phyloP scores from a whole-genome alignment of 345 rosid species.

The Boechera stricta region DNA sequence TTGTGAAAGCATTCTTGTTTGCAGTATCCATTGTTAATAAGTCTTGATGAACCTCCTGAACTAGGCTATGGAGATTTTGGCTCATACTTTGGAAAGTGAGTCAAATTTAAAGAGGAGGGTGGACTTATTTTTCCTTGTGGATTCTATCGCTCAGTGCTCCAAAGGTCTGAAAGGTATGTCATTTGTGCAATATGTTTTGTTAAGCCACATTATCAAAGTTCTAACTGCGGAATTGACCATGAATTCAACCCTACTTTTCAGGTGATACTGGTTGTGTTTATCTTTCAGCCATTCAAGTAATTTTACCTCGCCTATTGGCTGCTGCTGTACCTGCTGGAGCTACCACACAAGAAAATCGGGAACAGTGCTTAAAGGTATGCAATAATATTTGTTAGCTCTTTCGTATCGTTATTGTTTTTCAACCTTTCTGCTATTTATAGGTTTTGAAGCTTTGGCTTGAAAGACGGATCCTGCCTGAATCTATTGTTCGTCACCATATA shows the following conservation, averaged over 20 bases:
- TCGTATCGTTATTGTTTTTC: constrained; percentile 2
- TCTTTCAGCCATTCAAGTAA: constrained; percentile 75
- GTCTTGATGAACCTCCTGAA: constrained; percentile 14
- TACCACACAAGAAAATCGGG: constrained; percentile 76
- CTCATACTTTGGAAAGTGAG: constrained; percentile 75
- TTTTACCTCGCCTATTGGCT: constrained; percentile 68
- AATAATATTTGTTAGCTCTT: constrained; percentile 4
- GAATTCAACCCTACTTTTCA: constrained; percentile 35
- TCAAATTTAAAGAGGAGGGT: constrained; percentile 80
- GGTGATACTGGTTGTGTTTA: constrained; percentile 78
- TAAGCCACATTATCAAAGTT: constrained; percentile 11
- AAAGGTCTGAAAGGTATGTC: constrained; percentile 77
- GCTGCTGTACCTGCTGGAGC: constrained; percentile 93
- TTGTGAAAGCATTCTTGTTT: constrained; percentile 16
- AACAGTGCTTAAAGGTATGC: constrained; percentile 86
- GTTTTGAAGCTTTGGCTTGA: constrained; percentile 96
- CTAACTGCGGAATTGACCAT: neutral
- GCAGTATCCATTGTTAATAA: constrained; percentile 23
- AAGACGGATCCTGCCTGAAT: constrained; percentile 83
- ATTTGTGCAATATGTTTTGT: neutral
- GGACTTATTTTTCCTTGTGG: constrained; percentile 94
- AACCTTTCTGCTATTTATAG: constrained; percentile 44
- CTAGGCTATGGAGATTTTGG: constrained; percentile 78
- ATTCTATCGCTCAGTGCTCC: constrained; percentile 91
- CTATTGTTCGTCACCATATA: constrained; percentile 77